Evolutionary conservation across 768 basidiomycete species (phyloP), one percentile per base, ranked within the genome.

Genomic region (Panaeolus papilionaceus): DNA sequence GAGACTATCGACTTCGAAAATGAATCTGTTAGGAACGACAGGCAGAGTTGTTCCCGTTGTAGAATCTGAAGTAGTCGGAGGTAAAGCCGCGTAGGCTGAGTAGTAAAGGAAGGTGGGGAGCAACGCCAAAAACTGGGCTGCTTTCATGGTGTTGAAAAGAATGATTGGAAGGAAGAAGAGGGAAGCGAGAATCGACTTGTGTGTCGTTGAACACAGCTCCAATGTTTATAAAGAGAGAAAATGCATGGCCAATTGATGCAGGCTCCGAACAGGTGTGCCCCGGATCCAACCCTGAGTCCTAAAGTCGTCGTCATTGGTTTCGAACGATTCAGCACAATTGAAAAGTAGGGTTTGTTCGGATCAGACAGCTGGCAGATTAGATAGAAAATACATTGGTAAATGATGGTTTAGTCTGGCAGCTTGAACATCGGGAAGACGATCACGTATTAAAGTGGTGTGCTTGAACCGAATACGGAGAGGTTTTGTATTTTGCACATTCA

Each of bases 1-100:
- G 45, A 76, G 39, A 63, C 68, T 71, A 49, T 85, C 82, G 51
- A 88, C 80, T 71, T 89, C 87, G 67, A 89, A 80, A 64, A 88
- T 85, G 71, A 84, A 87, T 67, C 82, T 83, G 74, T 85, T 84
- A 6, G 83, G 75, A 26, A 85, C 74, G 49, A 72, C 76, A 37
- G 75, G 74, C 28, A 79, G 68, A 49, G 78, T 80, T 3, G 78
- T 74, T 23, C 47, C 47, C 1, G 9, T 20, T 20, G 54, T 33
- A 11, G 23, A 20, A 23, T 40, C 39, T 9, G 33, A 23, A 37
- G 26, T 14, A 40, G 39, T 16, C 14, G 38, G 62, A 6, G 38
- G 39, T 63, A 37, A 12, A 42, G 26, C 62, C 40, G 62, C 23
- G 39, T 33, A 26, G 39, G 42, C 62, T 40, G n/a, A 63, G 20